phyloP scores from a whole-genome alignment of 805 yeast genomes.

The Ogataea salicorniae region DNA sequence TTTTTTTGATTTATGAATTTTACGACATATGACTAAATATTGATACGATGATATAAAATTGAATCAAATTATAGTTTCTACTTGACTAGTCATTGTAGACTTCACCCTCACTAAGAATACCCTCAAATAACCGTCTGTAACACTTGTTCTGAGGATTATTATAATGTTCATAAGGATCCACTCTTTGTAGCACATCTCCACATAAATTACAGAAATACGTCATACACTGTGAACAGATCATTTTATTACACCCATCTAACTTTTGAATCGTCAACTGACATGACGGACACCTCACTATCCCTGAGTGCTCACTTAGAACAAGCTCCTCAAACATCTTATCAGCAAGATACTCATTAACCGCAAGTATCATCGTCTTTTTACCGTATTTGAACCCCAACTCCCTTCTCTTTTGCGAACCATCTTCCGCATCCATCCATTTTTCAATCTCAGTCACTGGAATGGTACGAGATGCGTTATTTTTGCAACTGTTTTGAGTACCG shows the following conservation, averaged over 20 bases:
- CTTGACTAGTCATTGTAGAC: neutral
- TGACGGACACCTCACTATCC: slow-evolving; percentile 46
- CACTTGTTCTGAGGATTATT: slow-evolving; percentile 38
- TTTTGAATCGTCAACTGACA: slow-evolving; percentile 47
- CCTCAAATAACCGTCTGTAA: slow-evolving; percentile 48
- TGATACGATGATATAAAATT: too few species aligned
- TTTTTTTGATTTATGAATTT: too few species aligned
- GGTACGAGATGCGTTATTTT: slow-evolving; percentile 28
- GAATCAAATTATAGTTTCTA: neutral
- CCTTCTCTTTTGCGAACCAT: slow-evolving; percentile 30
- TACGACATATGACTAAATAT: too few species aligned
- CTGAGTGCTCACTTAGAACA: slow-evolving; percentile 36
- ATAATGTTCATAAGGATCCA: slow-evolving; percentile 50
- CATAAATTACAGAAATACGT: slow-evolving; percentile 52
- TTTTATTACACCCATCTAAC: slow-evolving; percentile 61
- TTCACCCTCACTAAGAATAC: slow-evolving; percentile 34
- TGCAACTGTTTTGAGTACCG: slow-evolving; percentile 46
- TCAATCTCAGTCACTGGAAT: slow-evolving; percentile 36
- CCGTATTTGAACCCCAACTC: slow-evolving; percentile 39
- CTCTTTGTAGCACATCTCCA: slow-evolving; percentile 34
- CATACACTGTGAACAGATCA: slow-evolving; percentile 48
- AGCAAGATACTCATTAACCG: slow-evolving; percentile 41
- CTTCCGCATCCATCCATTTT: slow-evolving; percentile 30
- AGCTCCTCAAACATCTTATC: slow-evolving; percentile 43
- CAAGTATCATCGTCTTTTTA: slow-evolving; percentile 33